Evolutionary conservation across 2,329 filamentous ascomycete genomes (phyloP), one percentile per base, ranked within the genome.

Genomic region (Aureobasidium mangrovei): DNA sequence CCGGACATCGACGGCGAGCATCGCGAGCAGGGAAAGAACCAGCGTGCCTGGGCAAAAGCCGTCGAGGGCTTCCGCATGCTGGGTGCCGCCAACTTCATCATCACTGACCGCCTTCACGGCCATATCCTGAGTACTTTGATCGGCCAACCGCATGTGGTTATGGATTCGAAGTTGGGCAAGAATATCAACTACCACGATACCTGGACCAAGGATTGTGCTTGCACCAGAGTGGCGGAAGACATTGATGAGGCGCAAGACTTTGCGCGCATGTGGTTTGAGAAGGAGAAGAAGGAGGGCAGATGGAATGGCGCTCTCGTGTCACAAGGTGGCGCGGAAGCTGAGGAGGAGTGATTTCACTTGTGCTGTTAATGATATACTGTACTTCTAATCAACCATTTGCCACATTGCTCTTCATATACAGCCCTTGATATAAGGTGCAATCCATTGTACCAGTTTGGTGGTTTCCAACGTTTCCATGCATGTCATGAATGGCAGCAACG

Each of bases 161-260:
- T 53, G 51, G 51, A 53, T 41, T 44, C 40, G 10, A 53, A 53
- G 27, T 45, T 53, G 41, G 51, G 51, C 41, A 53, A 53, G 41
- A 53, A 53, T 29, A 44, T 53, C 40, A 53, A 53, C 27, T 53
- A 44, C 24, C 51, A 53, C n/a, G 42, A 53, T 27, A 53, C 51
- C 27, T 53, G 51, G 51, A 53, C 51, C 2, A 53, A 53, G 10
- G 51, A 53, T 4, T 53, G 51, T 32, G 51, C 26, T 44, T 53
- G 51, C 39, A 45, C 42, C 3, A 36, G 51, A 45, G 42, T 53
- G 2, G 42, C 51, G 8, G 51, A 53, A 8, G 28, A 53, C 7
- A 53, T 53, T 26, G 42, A 44, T 39, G 51, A 53, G 27, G 51
- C 51, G 4, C 33, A 44, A 41, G 41, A 45, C 1, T 38, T 45